Conservation (phyloP, 192 early-diverging fungal species). For the Oehlia diaphana region DNA sequence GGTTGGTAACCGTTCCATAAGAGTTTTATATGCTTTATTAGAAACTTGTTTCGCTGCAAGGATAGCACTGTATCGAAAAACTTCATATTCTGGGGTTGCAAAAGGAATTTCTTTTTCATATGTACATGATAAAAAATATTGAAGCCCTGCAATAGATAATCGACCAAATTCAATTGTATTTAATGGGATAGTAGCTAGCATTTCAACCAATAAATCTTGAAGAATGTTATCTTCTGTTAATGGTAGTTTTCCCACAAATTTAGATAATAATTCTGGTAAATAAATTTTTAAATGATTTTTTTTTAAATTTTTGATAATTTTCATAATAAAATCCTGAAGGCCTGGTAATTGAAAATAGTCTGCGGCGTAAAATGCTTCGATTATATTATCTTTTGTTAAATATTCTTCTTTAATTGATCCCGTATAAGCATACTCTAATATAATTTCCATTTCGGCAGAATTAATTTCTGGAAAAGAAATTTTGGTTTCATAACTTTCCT, state of each 20-base stretch:
- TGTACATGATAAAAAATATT: background rate
- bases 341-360: constrained; percentile 15
- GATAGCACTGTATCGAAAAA: constrained; percentile 6
- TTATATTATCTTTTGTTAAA: constrained; percentile 15
- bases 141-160: background rate
- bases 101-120: background rate
- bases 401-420: background rate
- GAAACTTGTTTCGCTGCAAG: background rate
- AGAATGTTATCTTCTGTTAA: background rate
- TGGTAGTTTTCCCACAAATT: background rate
- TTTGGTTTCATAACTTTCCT: background rate
- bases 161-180: background rate
- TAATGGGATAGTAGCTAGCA: background rate
- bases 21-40: background rate
- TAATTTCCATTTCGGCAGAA: constrained; percentile 5
- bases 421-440: constrained; percentile 11
- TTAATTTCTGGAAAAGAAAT: constrained; percentile 9
- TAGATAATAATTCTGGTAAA: constrained; percentile 1
- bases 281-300: background rate
- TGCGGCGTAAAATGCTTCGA: constrained; percentile 16
- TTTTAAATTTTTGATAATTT: background rate
- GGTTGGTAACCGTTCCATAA: background rate
- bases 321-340: constrained; percentile 10
- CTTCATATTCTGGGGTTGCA: constrained; percentile 6
- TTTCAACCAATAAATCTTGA: background rate